Conservation (phyloP, 2,329 filamentous ascomycete species). For the Fusarium sp. region DNA sequence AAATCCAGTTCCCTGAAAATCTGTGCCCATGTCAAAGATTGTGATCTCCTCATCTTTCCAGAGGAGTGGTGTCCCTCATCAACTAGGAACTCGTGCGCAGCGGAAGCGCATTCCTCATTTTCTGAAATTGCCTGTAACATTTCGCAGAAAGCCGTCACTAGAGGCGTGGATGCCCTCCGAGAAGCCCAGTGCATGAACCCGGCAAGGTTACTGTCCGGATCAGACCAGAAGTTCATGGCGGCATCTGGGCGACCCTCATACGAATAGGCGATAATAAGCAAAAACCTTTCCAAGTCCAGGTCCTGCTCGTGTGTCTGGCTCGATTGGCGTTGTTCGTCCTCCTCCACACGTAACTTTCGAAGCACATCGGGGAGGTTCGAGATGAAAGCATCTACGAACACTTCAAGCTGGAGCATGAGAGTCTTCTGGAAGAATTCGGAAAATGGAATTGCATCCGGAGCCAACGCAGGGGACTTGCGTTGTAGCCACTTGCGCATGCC, state of each 20-base stretch:
- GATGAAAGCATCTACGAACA: slow-evolving; percentile 92
- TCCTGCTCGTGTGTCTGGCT: slow-evolving; percentile 77
- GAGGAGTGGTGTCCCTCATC: slow-evolving; percentile 85
- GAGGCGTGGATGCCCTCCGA: slow-evolving; percentile 92
- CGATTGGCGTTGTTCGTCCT: slow-evolving; percentile 87
- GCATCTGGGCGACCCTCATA: slow-evolving; percentile 90
- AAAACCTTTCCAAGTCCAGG: slow-evolving; percentile 87
- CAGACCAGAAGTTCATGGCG: slow-evolving; percentile 91
- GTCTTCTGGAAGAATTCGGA: slow-evolving; percentile 80
- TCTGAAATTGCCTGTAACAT: slow-evolving; percentile 92
- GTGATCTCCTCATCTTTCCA: slow-evolving; percentile 84
- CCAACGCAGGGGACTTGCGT: slow-evolving; percentile 80
- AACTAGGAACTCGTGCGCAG: slow-evolving; percentile 89
- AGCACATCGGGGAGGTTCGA: slow-evolving; percentile 95
- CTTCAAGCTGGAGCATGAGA: slow-evolving; percentile 86
- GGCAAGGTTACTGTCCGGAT: slow-evolving; percentile 92
- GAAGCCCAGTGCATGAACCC: slow-evolving; percentile 99
- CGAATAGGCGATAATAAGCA: slow-evolving; percentile 92
- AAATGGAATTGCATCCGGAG: slow-evolving; percentile 78
- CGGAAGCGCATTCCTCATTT: slow-evolving; percentile 85
- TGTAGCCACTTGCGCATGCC: slow-evolving; percentile 88
- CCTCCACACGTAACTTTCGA: slow-evolving; percentile 86
- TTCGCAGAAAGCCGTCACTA: slow-evolving; percentile 96
- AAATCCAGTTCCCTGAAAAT: slow-evolving; percentile 92
- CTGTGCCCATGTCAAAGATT: slow-evolving; percentile 92